Evolutionary conservation across 1,284 basidiomycete species (phyloP).

Genomic region (Heterobasidion irregulare): DNA sequence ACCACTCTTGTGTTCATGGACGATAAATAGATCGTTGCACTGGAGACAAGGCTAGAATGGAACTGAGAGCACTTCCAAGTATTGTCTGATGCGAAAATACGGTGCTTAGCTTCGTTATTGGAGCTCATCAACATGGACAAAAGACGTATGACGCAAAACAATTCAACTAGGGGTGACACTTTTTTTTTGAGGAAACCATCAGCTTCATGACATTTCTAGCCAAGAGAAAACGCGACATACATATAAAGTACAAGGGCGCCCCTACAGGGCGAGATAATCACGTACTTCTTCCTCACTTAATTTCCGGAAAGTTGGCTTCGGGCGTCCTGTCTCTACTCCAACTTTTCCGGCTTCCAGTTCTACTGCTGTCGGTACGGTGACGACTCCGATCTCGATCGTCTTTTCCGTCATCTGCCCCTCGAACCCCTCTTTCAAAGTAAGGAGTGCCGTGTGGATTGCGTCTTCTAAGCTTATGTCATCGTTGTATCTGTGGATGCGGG

Average conservation of each 20-base stretch:
- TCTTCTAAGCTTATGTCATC: constrained; percentile 99
- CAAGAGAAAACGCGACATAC: background rate
- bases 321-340: constrained; percentile 58
- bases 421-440: constrained; percentile 98
- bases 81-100: too few relatives aligned
- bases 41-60: too few relatives aligned
- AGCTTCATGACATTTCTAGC: background rate
- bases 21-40: too few relatives aligned
- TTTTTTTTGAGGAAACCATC: too few relatives aligned
- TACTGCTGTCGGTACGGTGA: constrained; percentile 77
- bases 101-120: too few relatives aligned
- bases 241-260: background rate
- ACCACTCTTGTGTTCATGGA: too few relatives aligned
- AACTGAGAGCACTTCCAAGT: too few relatives aligned
- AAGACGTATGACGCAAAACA: too few relatives aligned
- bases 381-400: constrained; percentile 97
- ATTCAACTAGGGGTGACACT: too few relatives aligned
- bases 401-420: constrained; percentile 99
- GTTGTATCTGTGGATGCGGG: constrained; percentile 70
- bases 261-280: constrained; percentile 82
- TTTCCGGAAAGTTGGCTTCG: constrained; percentile 87
- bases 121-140: too few relatives aligned
- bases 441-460: constrained; percentile 97
- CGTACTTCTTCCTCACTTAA: constrained; percentile 90
- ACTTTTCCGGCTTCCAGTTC: constrained; percentile 71